Percentiles rank a stretch among this genome's conserved stretches.
Evolutionary conservation across 202 grass and related monocot genomes (phyloP).

Genomic region (Bolboschoenoplectus hybrid): DNA sequence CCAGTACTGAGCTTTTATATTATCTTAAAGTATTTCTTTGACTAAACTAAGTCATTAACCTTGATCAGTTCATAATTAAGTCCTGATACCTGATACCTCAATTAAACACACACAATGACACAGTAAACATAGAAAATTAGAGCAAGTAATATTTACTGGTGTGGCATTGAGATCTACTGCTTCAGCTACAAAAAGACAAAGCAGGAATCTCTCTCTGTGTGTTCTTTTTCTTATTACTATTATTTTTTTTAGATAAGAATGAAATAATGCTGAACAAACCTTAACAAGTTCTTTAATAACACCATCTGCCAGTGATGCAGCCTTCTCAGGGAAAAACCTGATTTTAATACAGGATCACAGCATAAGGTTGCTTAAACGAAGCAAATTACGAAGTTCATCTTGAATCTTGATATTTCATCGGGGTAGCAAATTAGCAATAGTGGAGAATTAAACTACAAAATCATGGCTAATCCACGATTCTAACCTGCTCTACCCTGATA

Average conservation of each 20-base stretch:
- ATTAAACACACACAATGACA: not conserved
- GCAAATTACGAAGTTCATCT: not conserved
- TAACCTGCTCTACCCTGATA: not conserved
- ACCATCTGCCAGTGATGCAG: conserved; percentile 64
- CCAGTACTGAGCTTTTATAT: too few species aligned
- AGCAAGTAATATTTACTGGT: not conserved
- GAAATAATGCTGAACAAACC: conserved; percentile 46
- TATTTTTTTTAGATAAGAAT: not conserved
- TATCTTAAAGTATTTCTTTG: not conserved
- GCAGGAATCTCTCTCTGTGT: not conserved
- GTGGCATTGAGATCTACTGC: not conserved
- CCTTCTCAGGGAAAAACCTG: conserved; percentile 92
- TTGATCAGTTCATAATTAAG: not conserved
- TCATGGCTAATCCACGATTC: not conserved
- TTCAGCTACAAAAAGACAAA: not conserved
- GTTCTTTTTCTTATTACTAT: too few species aligned
- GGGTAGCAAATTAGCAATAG: not conserved
- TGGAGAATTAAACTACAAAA: not conserved
- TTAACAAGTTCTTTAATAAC: conserved; percentile 76
- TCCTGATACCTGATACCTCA: not conserved
- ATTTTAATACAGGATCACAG: conserved; percentile 24
- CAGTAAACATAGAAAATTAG: too few species aligned
- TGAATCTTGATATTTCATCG: not conserved
- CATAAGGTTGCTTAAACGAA: conserved; percentile 5
- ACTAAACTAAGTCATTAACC: not conserved